Conservation (phyloP, 2,329 filamentous ascomycete species). For the Endothia cerciana region DNA sequence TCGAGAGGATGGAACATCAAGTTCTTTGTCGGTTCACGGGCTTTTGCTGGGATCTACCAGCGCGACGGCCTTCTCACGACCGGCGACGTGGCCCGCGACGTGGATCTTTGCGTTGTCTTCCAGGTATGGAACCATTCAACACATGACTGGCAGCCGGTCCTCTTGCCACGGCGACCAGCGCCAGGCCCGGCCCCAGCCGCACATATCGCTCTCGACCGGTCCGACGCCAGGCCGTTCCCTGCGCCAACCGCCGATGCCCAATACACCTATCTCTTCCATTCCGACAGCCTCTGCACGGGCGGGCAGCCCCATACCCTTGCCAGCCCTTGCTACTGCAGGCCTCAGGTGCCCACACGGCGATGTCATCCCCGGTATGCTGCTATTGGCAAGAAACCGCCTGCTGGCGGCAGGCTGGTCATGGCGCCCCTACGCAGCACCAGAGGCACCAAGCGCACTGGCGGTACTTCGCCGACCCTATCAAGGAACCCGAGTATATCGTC, state of each 20-base stretch:
- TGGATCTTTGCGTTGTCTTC: not conserved
- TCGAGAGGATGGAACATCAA: not conserved
- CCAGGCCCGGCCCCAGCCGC: not conserved
- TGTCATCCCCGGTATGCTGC: not conserved
- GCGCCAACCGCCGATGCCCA: not conserved
- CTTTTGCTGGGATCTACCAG: not conserved
- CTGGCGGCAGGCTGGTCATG: not conserved
- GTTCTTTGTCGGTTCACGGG: not conserved
- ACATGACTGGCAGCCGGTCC: not conserved
- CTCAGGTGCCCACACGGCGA: not conserved
- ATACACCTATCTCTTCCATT: constrained; percentile 3
- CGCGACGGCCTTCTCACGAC: not conserved
- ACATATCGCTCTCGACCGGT: not conserved
- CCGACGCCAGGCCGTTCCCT: not conserved
- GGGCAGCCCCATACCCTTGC: not conserved
- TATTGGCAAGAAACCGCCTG: not conserved
- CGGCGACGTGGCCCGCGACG: constrained; percentile 1
- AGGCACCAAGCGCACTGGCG: not conserved
- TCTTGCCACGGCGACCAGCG: not conserved
- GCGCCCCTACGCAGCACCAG: not conserved
- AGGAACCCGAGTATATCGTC: too few species aligned
- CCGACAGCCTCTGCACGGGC: not conserved
- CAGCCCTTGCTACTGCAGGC: not conserved
- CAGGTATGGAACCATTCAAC: not conserved
- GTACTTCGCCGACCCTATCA: not conserved